Evolutionary conservation across 2,329 filamentous ascomycete genomes (phyloP).

Genomic region (Mariannaea elegans): DNA sequence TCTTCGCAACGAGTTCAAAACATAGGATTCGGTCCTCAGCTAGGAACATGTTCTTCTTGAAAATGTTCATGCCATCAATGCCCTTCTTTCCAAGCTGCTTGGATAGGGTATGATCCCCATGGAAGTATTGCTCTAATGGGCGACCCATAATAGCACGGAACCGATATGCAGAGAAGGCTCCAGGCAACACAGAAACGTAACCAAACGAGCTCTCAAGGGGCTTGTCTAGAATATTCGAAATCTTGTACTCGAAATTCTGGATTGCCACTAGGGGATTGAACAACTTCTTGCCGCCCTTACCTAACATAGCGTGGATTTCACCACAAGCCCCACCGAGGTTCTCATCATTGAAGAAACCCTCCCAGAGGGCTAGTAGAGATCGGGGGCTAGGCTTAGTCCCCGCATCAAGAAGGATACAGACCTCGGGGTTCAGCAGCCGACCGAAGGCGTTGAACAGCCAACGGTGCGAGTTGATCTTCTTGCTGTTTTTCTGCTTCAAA

Average conservation of each 20-base stretch:
- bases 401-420: constrained; percentile 8
- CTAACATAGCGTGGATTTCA: constrained; percentile 7
- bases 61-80: no score
- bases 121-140: constrained; percentile 6
- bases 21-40: constrained; percentile 7
- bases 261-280: constrained; percentile 7
- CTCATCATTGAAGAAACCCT: constrained; percentile 13
- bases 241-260: constrained; percentile 15
- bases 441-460: constrained; percentile 13
- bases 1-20: constrained; percentile 10
- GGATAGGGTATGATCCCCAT: constrained; percentile 10
- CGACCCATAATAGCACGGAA: constrained; percentile 7
- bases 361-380: constrained; percentile 11
- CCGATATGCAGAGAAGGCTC: constrained; percentile 10
- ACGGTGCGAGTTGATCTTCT: constrained; percentile 16
- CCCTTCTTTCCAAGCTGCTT: constrained; percentile 8
- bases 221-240: constrained; percentile 11
- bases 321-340: constrained; percentile 11
- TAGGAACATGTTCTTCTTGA: constrained; percentile 16
- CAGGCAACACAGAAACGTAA: constrained; percentile 1
- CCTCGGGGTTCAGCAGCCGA: background rate
- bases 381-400: constrained; percentile 5
- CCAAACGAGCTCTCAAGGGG: constrained; percentile 6
- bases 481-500: constrained; percentile 11
- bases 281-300: background rate